Base-by-base conservation (phyloP, 2,329 filamentous ascomycete genomes). In the Plenodomus biglobosus region DNA sequence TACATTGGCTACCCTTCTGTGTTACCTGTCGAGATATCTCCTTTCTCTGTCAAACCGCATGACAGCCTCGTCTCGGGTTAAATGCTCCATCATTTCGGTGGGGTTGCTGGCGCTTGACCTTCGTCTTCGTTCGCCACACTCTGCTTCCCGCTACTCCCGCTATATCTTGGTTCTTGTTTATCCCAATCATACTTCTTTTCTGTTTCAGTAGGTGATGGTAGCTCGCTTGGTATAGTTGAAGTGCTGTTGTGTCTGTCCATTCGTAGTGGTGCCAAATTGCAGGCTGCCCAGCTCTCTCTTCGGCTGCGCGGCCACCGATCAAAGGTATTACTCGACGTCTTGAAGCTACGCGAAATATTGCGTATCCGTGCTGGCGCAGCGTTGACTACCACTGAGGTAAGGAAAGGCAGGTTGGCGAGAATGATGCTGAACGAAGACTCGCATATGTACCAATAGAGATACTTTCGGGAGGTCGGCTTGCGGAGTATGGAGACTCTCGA, bases 321-420 rank as follows among this genome's bases (percentile, higher is more conserved):
- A 3, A 64, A 47, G 5, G 56, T 45, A 3, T 49, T 48, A 18
- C 47, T 50, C 7, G 51, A 51, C 7, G 48, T 40, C 6, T 52
- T 42, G 15, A 58, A 38, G 27, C 27, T 32, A 3, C 8, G 8
- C 11, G 27, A 32, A 3, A 32, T 32, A 17, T 51, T 52, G 18
- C 50, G 54, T 11, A 58, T 44, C 3, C 60, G 51, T 8, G 49
- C 37, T 17, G 59, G 51, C 2, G 53, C 51, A 0, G 52, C 54
- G 3, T 56, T 53, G 8, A 55, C 56, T 6, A 65, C 48, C 8
- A 66, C 52, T 6, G 58, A 61, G 10, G 45, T 62, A 10, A 67
- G 48, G 49, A 67, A 67, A 0, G 64, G 64, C 1, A 67, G 53
- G 30, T 67, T 67, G 18, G 62, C 62, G 47, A 65, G 64, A 32